These are phyloP conservation scores for Syzygium jambos DNA, from an alignment of 345 rosid species.

Conservation along the genomic window DNA sequence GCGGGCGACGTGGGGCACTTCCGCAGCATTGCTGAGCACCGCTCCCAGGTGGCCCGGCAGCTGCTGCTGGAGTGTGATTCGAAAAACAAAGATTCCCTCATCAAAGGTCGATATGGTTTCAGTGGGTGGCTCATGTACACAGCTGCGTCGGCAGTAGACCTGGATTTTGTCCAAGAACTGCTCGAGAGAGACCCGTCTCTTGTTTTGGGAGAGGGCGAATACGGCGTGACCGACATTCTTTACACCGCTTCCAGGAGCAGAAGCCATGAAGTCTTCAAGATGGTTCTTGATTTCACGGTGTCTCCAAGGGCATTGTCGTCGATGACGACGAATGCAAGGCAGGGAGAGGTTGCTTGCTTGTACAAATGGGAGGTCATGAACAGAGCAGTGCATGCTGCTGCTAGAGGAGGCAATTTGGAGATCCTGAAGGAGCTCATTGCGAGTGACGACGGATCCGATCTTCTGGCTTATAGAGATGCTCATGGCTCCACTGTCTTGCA, in stretches of 20 bases:
- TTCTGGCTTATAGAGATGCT: conserved; percentile 57
- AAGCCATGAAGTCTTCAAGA: conserved; percentile 46
- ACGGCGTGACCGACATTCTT: conserved; percentile 71
- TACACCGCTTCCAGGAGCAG: conserved; percentile 82
- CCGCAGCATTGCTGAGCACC: conserved; percentile 56
- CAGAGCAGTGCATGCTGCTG: conserved; percentile 78
- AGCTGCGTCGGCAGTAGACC: conserved; percentile 86
- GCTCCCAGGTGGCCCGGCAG: conserved; percentile 57
- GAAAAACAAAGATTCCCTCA: conserved; percentile 43
- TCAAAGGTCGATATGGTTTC: conserved; percentile 38
- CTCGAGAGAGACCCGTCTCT: conserved; percentile 60
- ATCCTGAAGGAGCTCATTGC: conserved; percentile 47
- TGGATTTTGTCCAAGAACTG: conserved; percentile 42
- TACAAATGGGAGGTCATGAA: conserved; percentile 73
- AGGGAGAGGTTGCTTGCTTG: conserved; percentile 48
- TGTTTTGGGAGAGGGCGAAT: conserved; percentile 92
- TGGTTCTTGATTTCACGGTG: conserved; percentile 55
- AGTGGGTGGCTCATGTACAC: conserved; percentile 88
- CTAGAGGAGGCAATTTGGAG: conserved; percentile 69
- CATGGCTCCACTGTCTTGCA: conserved; percentile 77
- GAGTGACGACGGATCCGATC: conserved; percentile 19
- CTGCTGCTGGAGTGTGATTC: conserved; percentile 54
- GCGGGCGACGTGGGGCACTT: conserved; percentile 51
- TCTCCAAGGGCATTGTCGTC: conserved; percentile 38
- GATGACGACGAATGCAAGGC: conserved; percentile 23